Base-by-base conservation (phyloP, 768 basidiomycete genomes). In the Mycena rosella region DNA sequence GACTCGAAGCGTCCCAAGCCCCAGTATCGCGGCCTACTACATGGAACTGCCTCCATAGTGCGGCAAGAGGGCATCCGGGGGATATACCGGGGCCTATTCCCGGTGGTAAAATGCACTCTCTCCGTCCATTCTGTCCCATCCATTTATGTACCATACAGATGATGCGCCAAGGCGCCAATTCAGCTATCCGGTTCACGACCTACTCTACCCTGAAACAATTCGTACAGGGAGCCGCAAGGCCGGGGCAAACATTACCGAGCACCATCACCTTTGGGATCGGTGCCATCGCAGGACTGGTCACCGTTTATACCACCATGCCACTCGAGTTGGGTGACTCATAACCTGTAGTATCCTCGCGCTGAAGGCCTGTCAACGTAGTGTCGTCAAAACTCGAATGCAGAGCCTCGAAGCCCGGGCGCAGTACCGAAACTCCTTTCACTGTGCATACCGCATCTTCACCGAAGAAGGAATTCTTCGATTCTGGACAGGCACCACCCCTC, bases 311-410 rank as follows among this genome's bases (percentile, higher is more conserved):
- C 36, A 94, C 93, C 0, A 94, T 94, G 88, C 93, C 94, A 6
- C 83, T 95, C 17, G 93, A 95, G 92, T 92, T 52, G 52, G 87
- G 83, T 10, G 26, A 24, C 30, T 64, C 34, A 38, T 45, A 53
- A 63, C 53, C 47, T 42, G 17, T 32, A 22, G 20, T 17, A 34
- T 17, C 4, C 22, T n/a, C 9, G 29, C 15, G 27, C 29, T 30
- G 30, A 61, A 11, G 47, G 36, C 70, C 38, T 58, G 36, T 32
- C 30, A 53, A 67, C 49, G 17, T 71, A 97, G 96, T 75, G 96
- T 98, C 32, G 89, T 99, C 80, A 99, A 99, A 81, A 99, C 98
- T 14, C 89, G 97, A 27, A 99, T 99, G 98, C 98, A 99, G 79
- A 91, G 95, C 7, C 85, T 99, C 13, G 87, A 88, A 62, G 98